These are phyloP conservation scores for Taxillus chinensis DNA, from an alignment of 164 flowering plant species.

Conservation along the genomic window DNA sequence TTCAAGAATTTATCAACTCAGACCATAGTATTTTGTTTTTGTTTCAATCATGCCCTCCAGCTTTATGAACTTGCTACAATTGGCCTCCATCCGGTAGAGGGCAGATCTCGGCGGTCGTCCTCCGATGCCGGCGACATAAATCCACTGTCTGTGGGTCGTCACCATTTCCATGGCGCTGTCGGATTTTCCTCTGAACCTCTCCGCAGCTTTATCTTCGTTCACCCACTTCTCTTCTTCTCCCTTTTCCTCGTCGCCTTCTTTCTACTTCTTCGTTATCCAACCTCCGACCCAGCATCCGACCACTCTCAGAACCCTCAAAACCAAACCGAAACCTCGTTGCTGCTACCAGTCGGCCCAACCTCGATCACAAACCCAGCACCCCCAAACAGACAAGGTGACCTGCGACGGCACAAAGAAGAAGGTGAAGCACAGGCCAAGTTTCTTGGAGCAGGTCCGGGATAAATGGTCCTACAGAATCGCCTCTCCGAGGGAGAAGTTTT, in stretches of 20 bases:
- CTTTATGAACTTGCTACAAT: too few relatives aligned
- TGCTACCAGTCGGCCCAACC: slow-evolving; percentile 16
- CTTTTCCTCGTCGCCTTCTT: slow-evolving; percentile 2
- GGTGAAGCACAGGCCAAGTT: slow-evolving; percentile 70
- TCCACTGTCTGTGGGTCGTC: background rate
- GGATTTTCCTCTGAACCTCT: slow-evolving; percentile 7
- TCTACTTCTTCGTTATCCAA: slow-evolving; percentile 10
- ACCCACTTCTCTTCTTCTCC: slow-evolving; percentile 9
- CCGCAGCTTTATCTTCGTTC: slow-evolving; percentile 10
- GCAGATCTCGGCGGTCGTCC: too few relatives aligned
- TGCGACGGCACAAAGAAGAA: slow-evolving; percentile 28
- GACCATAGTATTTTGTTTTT: too few relatives aligned
- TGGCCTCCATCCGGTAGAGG: too few relatives aligned
- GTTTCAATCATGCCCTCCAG: too few relatives aligned
- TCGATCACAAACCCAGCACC: slow-evolving; percentile 11
- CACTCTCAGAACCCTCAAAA: slow-evolving; percentile 13
- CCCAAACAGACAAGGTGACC: slow-evolving; percentile 8
- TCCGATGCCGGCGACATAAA: too few relatives aligned
- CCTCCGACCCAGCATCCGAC: slow-evolving; percentile 8
- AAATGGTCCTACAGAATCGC: slow-evolving; percentile 54
- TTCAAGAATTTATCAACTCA: too few relatives aligned
- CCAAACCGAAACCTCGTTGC: slow-evolving; percentile 13
- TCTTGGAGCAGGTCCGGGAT: slow-evolving; percentile 47
- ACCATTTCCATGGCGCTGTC: slow-evolving; percentile 16
- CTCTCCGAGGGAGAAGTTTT: slow-evolving; percentile 40